Base-by-base conservation (phyloP, 352 stramenopile genomes). In the Phytophthora pistaciae region DNA sequence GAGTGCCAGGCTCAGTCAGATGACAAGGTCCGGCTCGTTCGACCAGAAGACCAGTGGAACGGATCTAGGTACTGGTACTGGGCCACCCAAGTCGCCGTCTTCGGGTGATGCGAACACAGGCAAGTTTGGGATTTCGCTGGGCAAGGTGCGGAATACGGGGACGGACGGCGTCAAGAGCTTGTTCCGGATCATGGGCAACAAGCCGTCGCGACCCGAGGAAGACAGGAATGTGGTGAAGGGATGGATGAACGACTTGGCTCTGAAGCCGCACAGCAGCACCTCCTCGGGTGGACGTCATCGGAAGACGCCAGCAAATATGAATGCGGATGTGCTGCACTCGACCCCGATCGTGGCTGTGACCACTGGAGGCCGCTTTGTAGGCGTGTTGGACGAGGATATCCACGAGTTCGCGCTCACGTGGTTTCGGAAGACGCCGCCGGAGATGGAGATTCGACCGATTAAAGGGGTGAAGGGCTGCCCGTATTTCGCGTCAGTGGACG, bases 131-230 rank as follows among this genome's bases (percentile, higher is more conserved):
- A 79, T 92, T 25, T 82, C 80, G 20, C 58, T 91, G 10, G 84
- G 90, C 14, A 90, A 91, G 48, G 83, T 92, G 33, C 80, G 87
- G 44, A 85, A 89, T 54, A 75, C 75, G 3, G 78, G 79, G 4
- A 84, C 82, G 1, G 87, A 94, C 14, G 83, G 83, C 14, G 76
- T 95, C 54, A 92, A 93, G 78, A 95, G 83, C 59, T 53, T 95
- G 44, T 81, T 95, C 44, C 85, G 85, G 8, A 91, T 91, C 49
- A 95, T 93, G 54, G 84, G 84, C 0, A 83, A 74, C 38, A 89
- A 86, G 38, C 57, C 62, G 18, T 68, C 66, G 9, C 74, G 80
- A 3, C 84, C 84, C 0, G 83, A 94, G 31, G 80, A 94, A 68
- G 87, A 93, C 36, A 73, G 65, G 9, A 83, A 82, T 7, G 82